phyloP scores from a whole-genome alignment of 169 alveolate species.

The Babesia divergens region DNA sequence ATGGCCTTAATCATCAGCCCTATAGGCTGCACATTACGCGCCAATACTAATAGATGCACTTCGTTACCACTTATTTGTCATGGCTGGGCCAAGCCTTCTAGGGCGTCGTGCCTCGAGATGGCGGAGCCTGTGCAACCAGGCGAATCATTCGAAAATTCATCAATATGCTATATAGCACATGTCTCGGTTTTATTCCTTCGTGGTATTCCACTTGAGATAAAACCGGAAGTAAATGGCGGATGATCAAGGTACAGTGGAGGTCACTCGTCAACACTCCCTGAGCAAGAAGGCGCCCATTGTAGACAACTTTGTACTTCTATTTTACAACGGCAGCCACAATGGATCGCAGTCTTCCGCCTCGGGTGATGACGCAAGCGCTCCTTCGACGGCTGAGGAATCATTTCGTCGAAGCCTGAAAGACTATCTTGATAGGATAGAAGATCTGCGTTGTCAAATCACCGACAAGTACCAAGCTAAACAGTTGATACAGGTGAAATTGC shows the following conservation, averaged over 20 bases:
- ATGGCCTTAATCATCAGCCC: too few relatives aligned
- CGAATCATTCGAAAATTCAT: too few relatives aligned
- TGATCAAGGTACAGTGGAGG: neutral
- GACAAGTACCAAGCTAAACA: constrained; percentile 62
- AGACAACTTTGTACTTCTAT: constrained; percentile 53
- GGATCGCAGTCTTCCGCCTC: neutral
- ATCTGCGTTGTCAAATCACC: constrained; percentile 29
- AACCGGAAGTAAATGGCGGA: neutral
- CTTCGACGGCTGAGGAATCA: constrained; percentile 6
- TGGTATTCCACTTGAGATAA: too few relatives aligned
- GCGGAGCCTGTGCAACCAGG: too few relatives aligned
- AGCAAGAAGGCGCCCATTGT: constrained; percentile 42
- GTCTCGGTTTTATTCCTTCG: too few relatives aligned
- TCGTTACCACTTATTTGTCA: too few relatives aligned
- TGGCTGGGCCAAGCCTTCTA: too few relatives aligned
- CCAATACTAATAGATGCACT: too few relatives aligned
- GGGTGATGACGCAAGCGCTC: neutral
- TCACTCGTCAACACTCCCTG: neutral
- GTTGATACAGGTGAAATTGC: constrained; percentile 39
- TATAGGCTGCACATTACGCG: too few relatives aligned
- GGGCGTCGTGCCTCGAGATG: too few relatives aligned
- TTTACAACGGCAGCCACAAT: neutral
- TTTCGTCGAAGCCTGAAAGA: constrained; percentile 17
- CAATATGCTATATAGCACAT: too few relatives aligned
- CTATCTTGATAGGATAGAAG: constrained; percentile 1